Conservation (phyloP, 2,329 filamentous ascomycete species). For the Fusarium burgessii region DNA sequence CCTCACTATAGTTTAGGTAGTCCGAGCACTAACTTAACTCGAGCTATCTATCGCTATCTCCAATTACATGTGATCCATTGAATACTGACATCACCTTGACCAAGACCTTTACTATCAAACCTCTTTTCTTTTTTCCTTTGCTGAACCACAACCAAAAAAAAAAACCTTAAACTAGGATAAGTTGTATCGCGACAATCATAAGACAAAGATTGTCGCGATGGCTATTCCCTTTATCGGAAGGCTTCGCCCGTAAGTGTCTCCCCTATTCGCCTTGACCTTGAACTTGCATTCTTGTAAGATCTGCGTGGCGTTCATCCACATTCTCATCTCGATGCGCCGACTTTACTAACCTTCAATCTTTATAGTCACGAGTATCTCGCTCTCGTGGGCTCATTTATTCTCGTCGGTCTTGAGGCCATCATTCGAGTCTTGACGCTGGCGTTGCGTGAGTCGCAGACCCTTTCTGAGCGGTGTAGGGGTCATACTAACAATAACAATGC, state of each 20-base stretch:
- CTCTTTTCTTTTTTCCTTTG: constrained; percentile 15
- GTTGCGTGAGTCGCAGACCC: constrained; percentile 71
- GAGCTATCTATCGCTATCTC: constrained; percentile 9
- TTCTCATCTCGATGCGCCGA: constrained; percentile 6
- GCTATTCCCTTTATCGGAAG: constrained; percentile 65
- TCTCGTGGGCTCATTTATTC: constrained; percentile 82
- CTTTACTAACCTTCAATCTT: constrained; percentile 29
- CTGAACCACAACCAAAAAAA: constrained; percentile 4
- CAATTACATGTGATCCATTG: constrained; percentile 44
- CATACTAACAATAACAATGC: constrained; percentile 31
- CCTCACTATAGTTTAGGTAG: background rate
- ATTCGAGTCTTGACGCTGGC: constrained; percentile 89
- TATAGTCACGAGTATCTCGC: constrained; percentile 86
- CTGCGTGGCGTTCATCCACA: constrained; percentile 14
- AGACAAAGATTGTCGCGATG: constrained; percentile 53
- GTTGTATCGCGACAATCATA: constrained; percentile 16
- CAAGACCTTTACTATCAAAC: constrained; percentile 10
- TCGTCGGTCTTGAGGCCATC: constrained; percentile 84
- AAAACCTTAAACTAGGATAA: constrained; percentile 3
- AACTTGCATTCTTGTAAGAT: constrained; percentile 2
- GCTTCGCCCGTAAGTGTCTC: constrained; percentile 61
- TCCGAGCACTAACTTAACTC: background rate
- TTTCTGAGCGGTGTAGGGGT: constrained; percentile 20
- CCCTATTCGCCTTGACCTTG: background rate
- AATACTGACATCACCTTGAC: constrained; percentile 41